Base-by-base conservation (phyloP, 106 monocot species). In the Apostasia ramifera region DNA sequence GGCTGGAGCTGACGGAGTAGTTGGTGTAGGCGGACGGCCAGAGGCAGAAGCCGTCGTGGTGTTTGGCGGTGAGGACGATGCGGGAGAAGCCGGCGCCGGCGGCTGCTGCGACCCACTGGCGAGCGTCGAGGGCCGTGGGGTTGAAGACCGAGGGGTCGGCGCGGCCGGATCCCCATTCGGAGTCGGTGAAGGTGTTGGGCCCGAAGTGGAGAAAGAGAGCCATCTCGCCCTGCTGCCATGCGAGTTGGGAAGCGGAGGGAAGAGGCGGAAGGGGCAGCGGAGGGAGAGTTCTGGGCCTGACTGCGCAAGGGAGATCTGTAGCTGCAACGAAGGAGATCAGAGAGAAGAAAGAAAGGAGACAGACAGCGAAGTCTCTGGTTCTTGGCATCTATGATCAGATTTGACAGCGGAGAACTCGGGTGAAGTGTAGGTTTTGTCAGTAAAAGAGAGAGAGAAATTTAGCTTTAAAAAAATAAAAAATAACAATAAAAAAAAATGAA, bases 11-110 rank as follows among this genome's bases (percentile, higher is more conserved):
- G 14, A 97, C 97, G 1, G 92, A 92, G 85, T 97, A 92, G 63
- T 87, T 57, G n/a, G 97, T 92, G 74, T 85, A 87, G 46, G 68
- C 71, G 8, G 97, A 92, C 6, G 92, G 89, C 97, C 97, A 92
- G 47, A 97, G 89, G 76, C 97, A 97, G 89, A 97, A 97, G 39
- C 97, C 97, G 37, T 97, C 97, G 61, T 97, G 97, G 77, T 97
- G 97, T 75, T 97, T 97, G 39, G 92, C 85, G 54, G 97, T 97
- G 69, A 97, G 68, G 14, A 97, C 79, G 42, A 90, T 63, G 51
- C 89, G 68, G 1, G 79, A 67, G 79, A 97, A 97, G 13, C 97
- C 97, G 44, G 66, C 57, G 40, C 74, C 66, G 1, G 55, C 47
- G 14, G 95, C 95, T 1, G 70, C 66, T 5, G 74, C 72, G 47